Base-by-base conservation (phyloP, 371 early-diverging fungal species). In the Saksenaea oblongispora region DNA sequence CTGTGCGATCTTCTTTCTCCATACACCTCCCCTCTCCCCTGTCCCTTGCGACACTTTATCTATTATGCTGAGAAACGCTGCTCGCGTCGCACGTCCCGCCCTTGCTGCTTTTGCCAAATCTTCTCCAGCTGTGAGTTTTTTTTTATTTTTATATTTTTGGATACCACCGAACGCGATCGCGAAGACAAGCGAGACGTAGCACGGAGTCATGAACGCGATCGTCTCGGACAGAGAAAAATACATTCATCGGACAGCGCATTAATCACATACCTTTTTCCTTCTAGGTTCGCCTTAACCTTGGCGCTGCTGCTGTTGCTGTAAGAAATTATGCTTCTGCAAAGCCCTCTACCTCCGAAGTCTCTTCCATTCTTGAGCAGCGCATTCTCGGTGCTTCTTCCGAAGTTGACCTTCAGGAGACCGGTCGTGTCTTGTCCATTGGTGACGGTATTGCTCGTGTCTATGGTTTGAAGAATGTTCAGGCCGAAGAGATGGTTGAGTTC, bases 401-500 rank as follows among this genome's bases (percentile, higher is more conserved):
- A 66, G 87, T 89, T 71, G 93, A 97, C 74, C 86, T 97, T 67
- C 91, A 94, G 76, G 96, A 96, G 84, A 96, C 96, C 64, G 97
- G 97, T 64, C 93, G 96, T 74, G 97, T 97, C 64, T 84, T 97
- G 78, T 95, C 96, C 75, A 94, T 97, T 73, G 97, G 97, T 89
- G 97, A 97, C 85, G 96, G 96, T 93, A 96, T 97, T 84, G 95
- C 96, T 68, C 94, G 96, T 89, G 95, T 97, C 69, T 76, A 95
- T 65, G 97, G 97, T 61, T 84, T 97, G 76, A 93, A 92, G 87
- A 97, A 97, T 84, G 87, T 88, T 72, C 95, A 97, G 84, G 96
- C 97, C 76, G 97, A 97, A 84, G 97, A 97, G 87, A 95, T 97
- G 96, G 95, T 97, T 75, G 96, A 97, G 74, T 97, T 97, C 89